phyloP scores from a whole-genome alignment of 805 yeast species.

The Cyberlindnera petersonii region DNA sequence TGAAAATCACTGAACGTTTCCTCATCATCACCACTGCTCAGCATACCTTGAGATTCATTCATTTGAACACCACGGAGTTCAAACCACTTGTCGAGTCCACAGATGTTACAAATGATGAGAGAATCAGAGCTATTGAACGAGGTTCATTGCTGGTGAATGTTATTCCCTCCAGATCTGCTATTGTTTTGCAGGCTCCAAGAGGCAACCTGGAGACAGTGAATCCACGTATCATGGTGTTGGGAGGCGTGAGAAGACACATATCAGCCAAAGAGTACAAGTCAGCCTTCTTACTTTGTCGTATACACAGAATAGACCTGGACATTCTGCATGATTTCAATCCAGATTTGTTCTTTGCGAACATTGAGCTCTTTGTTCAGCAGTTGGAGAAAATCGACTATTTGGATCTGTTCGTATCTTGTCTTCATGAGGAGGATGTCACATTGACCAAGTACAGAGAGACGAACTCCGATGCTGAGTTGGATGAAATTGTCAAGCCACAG shows the following conservation, averaged over 20 bases:
- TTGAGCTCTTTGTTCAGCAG: constrained; percentile 66
- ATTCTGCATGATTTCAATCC: constrained; percentile 87
- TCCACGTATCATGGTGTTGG: constrained; percentile 88
- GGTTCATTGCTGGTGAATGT: constrained; percentile 82
- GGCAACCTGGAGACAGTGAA: constrained; percentile 93
- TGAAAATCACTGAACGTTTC: constrained; percentile 66
- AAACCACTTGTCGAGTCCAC: constrained; percentile 38
- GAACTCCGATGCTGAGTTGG: constrained; percentile 28
- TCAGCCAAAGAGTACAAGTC: constrained; percentile 49
- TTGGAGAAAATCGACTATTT: constrained; percentile 69
- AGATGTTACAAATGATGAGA: constrained; percentile 57
- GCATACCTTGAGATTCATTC: constrained; percentile 76
- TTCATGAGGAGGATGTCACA: constrained; percentile 83
- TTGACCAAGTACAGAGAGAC: constrained; percentile 82
- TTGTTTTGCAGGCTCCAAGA: constrained; percentile 89
- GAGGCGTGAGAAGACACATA: constrained; percentile 74
- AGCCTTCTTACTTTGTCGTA: constrained; percentile 84
- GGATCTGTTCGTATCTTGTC: constrained; percentile 82
- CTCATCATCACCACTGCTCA: constrained; percentile 85
- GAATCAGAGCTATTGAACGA: constrained; percentile 84
- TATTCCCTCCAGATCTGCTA: constrained; percentile 78
- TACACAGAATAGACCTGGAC: constrained; percentile 89
- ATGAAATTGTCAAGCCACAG: constrained; percentile 30
- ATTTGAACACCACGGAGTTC: constrained; percentile 45
- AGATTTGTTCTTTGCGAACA: constrained; percentile 54